Conservation (phyloP, 768 basidiomycete genomes). For the Mycena capillaripes region DNA sequence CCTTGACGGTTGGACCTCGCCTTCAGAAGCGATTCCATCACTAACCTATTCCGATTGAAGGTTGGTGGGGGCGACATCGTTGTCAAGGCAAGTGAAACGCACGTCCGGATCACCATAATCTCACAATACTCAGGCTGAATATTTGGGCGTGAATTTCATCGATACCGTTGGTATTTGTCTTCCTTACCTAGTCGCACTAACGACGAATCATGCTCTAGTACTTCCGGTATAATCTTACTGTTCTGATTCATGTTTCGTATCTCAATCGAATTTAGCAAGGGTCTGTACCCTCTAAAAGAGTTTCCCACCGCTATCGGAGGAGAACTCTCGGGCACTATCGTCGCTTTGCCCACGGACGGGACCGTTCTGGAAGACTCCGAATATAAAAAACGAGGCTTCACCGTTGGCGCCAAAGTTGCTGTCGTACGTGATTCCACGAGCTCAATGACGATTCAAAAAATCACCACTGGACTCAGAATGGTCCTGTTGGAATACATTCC, state of each 20-base stretch:
- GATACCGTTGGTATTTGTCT: conserved; percentile 18
- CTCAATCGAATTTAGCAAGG: conserved; percentile 56
- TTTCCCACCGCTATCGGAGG: conserved; percentile 81
- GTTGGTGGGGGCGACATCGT: conserved; percentile 63
- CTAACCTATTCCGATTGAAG: conserved; percentile 52
- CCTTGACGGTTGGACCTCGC: conserved; percentile 18
- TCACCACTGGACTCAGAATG: conserved; percentile 4
- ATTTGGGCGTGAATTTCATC: conserved; percentile 84
- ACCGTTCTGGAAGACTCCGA: conserved; percentile 70
- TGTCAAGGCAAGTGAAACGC: conserved; percentile 51
- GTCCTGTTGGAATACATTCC: conserved; percentile 31
- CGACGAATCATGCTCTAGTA: conserved; percentile 53
- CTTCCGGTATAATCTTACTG: conserved; percentile 62
- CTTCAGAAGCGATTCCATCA: not conserved
- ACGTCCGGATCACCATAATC: not conserved
- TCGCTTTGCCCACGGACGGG: conserved; percentile 78
- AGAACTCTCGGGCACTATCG: conserved; percentile 84
- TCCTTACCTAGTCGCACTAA: not conserved
- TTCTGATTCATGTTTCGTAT: not conserved
- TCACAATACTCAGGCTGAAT: conserved; percentile 63
- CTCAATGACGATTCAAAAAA: not conserved
- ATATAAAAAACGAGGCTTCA: conserved; percentile 74
- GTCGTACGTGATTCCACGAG: conserved; percentile 59
- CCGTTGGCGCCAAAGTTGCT: conserved; percentile 78
- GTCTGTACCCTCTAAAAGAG: conserved; percentile 70